Percentiles rank a stretch among this genome's conserved stretches.
phyloP scores from a whole-genome alignment of 106 monocot species.

The Dioscorea dumetorum region DNA sequence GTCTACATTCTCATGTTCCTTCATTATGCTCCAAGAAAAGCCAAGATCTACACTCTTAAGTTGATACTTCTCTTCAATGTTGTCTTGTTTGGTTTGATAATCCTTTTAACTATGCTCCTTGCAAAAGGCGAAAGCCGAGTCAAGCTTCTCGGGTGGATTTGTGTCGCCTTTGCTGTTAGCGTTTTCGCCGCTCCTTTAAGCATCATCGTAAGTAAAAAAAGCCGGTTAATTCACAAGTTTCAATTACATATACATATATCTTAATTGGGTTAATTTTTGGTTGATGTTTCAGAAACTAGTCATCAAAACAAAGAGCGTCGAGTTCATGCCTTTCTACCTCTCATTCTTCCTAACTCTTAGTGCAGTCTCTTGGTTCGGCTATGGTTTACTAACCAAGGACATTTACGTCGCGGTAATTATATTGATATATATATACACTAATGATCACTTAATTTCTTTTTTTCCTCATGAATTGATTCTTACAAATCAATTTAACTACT shows the following conservation, averaged over 20 bases:
- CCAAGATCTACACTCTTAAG: slow-evolving; percentile 28
- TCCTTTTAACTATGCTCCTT: slow-evolving; percentile 31
- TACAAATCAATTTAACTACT: background rate
- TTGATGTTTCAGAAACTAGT: slow-evolving; percentile 40
- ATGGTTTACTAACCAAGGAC: slow-evolving; percentile 46
- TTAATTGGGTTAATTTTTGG: no score
- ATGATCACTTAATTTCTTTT: background rate
- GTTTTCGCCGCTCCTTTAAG: slow-evolving; percentile 59
- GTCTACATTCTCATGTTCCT: slow-evolving; percentile 36
- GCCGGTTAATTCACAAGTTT: background rate
- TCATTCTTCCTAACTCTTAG: slow-evolving; percentile 57
- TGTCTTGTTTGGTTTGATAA: slow-evolving; percentile 30
- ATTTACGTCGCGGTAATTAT: slow-evolving; percentile 44
- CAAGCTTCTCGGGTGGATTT: slow-evolving; percentile 43
- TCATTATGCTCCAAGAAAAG: slow-evolving; percentile 29
- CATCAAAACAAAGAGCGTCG: slow-evolving; percentile 53
- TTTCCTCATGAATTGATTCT: background rate
- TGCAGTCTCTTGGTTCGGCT: slow-evolving; percentile 46
- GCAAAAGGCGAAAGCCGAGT: slow-evolving; percentile 18
- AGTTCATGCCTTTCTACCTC: slow-evolving; percentile 65
- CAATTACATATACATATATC: background rate
- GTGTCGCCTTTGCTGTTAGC: slow-evolving; percentile 40
- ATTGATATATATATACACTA: background rate
- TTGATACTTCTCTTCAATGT: slow-evolving; percentile 38
- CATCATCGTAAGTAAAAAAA: slow-evolving; percentile 45